Evolutionary conservation across 192 early-diverging fungal species (phyloP).

Genomic region (Coemansia sp.): DNA sequence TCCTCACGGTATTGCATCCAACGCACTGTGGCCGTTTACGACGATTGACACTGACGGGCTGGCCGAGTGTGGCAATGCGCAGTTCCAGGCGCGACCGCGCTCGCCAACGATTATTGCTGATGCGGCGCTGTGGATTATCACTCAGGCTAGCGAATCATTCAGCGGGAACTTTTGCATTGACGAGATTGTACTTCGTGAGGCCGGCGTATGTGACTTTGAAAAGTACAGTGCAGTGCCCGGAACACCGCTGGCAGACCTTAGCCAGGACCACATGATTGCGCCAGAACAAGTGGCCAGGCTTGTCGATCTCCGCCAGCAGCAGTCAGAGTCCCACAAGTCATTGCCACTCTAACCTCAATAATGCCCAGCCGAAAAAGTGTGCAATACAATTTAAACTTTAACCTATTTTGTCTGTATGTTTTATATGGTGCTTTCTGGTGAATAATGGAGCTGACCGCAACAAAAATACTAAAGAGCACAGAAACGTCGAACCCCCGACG

Average conservation of each 20-base stretch:
- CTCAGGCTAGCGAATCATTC: constrained; percentile 56
- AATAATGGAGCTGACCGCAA: constrained; percentile 18
- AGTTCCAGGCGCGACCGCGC: constrained; percentile 26
- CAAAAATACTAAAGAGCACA: constrained; percentile 6
- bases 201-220: constrained; percentile 70
- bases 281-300: constrained; percentile 27
- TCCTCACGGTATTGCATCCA: constrained; percentile 67
- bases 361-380: too few relatives aligned
- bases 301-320: constrained; percentile 16
- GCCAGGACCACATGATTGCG: constrained; percentile 56
- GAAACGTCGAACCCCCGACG: constrained; percentile 11
- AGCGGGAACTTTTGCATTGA: constrained; percentile 76
- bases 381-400: too few relatives aligned
- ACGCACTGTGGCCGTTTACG: constrained; percentile 75
- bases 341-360: too few relatives aligned
- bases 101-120: constrained; percentile 76
- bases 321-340: too few relatives aligned
- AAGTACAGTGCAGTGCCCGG: constrained; percentile 65
- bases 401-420: too few relatives aligned
- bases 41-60: constrained; percentile 67
- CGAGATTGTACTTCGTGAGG: constrained; percentile 69
- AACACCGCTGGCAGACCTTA: constrained; percentile 56
- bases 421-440: too few relatives aligned
- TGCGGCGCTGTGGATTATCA: constrained; percentile 67
- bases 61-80: constrained; percentile 4